Evolutionary conservation across 1,139 yeast genomes (phyloP).

Genomic region (Magnusiomyces magnusii): DNA sequence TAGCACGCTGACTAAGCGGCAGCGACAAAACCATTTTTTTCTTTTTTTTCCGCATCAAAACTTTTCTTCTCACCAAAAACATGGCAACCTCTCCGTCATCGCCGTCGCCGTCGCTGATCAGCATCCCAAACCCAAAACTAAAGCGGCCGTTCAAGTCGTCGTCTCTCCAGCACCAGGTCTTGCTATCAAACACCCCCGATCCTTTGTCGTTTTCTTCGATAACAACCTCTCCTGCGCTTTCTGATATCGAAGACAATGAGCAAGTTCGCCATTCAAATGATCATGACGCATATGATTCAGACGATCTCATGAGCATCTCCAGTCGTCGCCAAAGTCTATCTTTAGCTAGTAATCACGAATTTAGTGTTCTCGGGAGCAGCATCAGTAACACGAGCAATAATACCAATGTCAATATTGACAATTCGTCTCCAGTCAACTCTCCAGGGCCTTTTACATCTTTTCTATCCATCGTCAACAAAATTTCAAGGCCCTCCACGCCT

Average conservation of each 20-base stretch:
- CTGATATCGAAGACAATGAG: not conserved
- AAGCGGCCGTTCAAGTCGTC: constrained; percentile 12
- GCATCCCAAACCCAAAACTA: not conserved
- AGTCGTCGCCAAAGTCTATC: constrained; percentile 21
- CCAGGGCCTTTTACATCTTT: not conserved
- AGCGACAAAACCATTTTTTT: no score
- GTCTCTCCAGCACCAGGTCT: constrained; percentile 14
- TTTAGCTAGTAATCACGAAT: not conserved
- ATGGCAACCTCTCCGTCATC: no score
- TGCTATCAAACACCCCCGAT: not conserved
- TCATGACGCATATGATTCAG: constrained; percentile 24
- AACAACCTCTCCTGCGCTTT: not conserved
- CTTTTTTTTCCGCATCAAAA: not conserved
- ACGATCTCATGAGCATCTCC: constrained; percentile 24
- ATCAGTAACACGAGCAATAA: no score
- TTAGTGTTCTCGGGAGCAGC: no score
- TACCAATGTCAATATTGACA: not conserved
- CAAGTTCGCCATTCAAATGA: constrained; percentile 4
- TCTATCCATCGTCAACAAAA: not conserved
- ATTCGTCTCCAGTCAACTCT: not conserved
- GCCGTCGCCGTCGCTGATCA: no score
- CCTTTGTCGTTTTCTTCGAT: not conserved
- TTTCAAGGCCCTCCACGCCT: not conserved
- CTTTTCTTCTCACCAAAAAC: not conserved
- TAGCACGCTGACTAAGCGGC: not conserved